A percentile compares a stretch with the other conserved stretches of the same genome.
Conservation (phyloP, 352 stramenopile species). For the Globisporangium barbulae region DNA sequence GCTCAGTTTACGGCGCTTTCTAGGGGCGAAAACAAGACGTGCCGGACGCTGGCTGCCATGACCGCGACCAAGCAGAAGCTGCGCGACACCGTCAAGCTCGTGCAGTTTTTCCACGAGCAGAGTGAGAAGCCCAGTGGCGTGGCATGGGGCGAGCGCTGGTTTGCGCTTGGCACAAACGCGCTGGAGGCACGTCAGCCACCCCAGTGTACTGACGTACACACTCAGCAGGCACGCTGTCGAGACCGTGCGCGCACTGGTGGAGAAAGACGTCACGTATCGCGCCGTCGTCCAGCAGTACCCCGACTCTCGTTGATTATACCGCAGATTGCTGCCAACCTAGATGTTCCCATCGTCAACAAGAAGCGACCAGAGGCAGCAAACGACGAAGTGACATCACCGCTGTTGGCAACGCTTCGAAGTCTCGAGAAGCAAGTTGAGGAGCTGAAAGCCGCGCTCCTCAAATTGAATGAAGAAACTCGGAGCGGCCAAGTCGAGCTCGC, state of each 20-base stretch:
- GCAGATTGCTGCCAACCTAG: neutral
- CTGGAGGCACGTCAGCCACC: neutral
- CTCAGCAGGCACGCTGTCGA: neutral
- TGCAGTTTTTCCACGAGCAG: neutral
- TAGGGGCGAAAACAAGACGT: neutral
- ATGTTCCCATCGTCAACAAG: neutral
- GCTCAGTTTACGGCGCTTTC: neutral
- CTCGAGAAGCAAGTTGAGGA: slow-evolving; percentile 12
- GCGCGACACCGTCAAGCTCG: neutral
- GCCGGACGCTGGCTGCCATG: neutral
- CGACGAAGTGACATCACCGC: neutral
- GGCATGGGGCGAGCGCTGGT: neutral
- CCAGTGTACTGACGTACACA: neutral
- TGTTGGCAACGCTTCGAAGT: neutral
- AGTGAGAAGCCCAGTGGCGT: neutral
- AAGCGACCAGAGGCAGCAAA: neutral
- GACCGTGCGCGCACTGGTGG: neutral
- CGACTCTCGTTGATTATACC: neutral
- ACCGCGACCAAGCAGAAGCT: neutral
- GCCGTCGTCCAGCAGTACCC: neutral
- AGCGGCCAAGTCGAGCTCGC: neutral
- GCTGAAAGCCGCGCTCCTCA: neutral
- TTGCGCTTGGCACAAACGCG: neutral
- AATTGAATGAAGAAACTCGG: neutral
- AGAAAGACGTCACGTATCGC: neutral